Conservation (phyloP, 371 early-diverging fungal genomes). For the Smittium culicis region DNA sequence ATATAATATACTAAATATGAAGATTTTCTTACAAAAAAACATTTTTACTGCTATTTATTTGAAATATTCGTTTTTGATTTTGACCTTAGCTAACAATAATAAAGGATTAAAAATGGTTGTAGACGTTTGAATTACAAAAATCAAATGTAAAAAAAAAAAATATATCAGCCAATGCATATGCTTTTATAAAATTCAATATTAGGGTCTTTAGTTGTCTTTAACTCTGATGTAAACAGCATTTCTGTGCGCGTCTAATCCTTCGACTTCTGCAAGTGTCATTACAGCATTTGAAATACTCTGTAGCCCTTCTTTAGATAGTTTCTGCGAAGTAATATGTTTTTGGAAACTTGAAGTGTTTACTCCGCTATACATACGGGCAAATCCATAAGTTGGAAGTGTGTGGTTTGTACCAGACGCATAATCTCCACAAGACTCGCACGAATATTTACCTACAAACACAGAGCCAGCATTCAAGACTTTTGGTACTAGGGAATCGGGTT, state of each 20-base stretch:
- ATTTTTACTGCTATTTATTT: too few relatives aligned
- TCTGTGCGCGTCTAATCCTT: conserved; percentile 89
- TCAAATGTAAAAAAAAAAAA: too few relatives aligned
- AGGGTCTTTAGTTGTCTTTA: background rate
- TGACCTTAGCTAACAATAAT: too few relatives aligned
- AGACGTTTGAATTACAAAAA: too few relatives aligned
- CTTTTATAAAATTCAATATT: too few relatives aligned
- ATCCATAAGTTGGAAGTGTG: conserved; percentile 95
- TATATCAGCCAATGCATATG: too few relatives aligned
- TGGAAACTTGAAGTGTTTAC: conserved; percentile 87
- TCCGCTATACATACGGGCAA: conserved; percentile 92
- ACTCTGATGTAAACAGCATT: conserved; percentile 88
- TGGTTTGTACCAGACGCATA: conserved; percentile 99
- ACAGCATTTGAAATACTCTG: conserved; percentile 73
- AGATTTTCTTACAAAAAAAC: too few relatives aligned
- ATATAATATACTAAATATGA: too few relatives aligned
- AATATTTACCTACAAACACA: conserved; percentile 90
- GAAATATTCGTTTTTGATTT: too few relatives aligned
- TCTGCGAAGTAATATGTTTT: conserved; percentile 91
- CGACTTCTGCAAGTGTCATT: conserved; percentile 82
- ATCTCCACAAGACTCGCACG: conserved; percentile 95
- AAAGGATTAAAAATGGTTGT: too few relatives aligned
- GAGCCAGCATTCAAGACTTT: conserved; percentile 79
- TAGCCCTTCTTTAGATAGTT: conserved; percentile 76
- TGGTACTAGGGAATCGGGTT: conserved; percentile 48